phyloP scores from a whole-genome alignment of 345 rosid genomes.

The Linum usitatissimum region DNA sequence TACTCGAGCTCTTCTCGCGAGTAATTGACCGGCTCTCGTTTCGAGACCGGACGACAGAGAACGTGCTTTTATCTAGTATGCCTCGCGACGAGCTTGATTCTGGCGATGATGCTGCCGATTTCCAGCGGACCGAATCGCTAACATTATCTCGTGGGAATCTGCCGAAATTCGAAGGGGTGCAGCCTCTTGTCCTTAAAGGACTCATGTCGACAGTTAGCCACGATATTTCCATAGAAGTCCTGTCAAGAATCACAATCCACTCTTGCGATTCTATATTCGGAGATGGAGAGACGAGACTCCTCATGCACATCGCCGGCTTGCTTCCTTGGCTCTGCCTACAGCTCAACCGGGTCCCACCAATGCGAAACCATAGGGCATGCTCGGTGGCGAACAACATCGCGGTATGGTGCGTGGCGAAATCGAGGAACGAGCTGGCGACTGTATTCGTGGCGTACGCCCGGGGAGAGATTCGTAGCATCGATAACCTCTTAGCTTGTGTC shows the following conservation, averaged over 20 bases:
- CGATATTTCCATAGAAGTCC: constrained; percentile 76
- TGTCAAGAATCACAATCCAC: constrained; percentile 72
- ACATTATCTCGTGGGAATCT: constrained; percentile 64
- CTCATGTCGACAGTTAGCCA: constrained; percentile 90
- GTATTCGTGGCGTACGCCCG: constrained; percentile 71
- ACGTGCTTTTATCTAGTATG: constrained; percentile 95
- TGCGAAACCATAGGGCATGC: constrained; percentile 79
- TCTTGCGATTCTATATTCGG: constrained; percentile 97
- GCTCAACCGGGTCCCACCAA: constrained; percentile 68
- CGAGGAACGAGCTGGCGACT: constrained; percentile 58
- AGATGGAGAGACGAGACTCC: constrained; percentile 79
- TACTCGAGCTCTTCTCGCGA: constrained; percentile 88
- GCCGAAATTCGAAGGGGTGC: constrained; percentile 89
- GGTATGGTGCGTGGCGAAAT: constrained; percentile 73
- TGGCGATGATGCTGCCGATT: constrained; percentile 40
- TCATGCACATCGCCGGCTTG: constrained; percentile 90
- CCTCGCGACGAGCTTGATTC: constrained; percentile 75
- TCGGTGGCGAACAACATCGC: constrained; percentile 76
- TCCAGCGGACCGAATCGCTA: constrained; percentile 58
- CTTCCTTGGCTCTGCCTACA: constrained; percentile 99
- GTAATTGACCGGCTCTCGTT: constrained; percentile 83
- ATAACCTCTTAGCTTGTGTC: constrained; percentile 73
- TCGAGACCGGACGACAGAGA: constrained; percentile 87
- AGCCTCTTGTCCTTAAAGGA: constrained; percentile 97
- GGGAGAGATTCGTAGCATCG: constrained; percentile 64